These are phyloP conservation scores for Tardiomyces depauwii DNA, from an alignment of 1,139 yeast species.

Conservation along the genomic window DNA sequence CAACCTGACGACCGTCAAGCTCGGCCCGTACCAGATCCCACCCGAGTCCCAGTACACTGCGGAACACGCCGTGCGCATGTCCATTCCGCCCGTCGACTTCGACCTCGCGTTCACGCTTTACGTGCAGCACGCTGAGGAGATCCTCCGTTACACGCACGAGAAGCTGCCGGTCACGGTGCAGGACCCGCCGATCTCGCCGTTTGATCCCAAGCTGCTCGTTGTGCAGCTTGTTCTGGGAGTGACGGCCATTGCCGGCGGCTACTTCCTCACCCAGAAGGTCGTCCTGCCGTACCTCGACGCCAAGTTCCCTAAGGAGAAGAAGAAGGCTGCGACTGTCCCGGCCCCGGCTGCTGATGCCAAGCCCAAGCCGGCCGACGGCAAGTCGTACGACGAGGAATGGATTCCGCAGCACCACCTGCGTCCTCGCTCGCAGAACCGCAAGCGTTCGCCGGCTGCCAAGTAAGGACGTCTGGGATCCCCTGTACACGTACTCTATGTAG, in stretches of 20 bases:
- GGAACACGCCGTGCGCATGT: conserved; percentile 26
- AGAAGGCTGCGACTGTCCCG: not conserved
- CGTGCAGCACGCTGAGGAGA: conserved; percentile 39
- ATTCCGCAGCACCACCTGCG: conserved; percentile 37
- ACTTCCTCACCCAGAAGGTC: conserved; percentile 35
- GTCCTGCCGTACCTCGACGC: conserved; percentile 33
- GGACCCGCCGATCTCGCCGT: conserved; percentile 59
- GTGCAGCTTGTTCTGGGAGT: conserved; percentile 46
- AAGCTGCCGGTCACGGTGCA: conserved; percentile 36
- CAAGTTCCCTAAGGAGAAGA: conserved; percentile 25
- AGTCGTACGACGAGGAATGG: conserved; percentile 42
- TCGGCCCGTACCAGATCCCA: conserved; percentile 48
- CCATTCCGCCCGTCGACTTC: conserved; percentile 48
- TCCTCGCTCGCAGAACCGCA: not conserved
- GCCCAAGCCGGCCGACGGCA: conserved; percentile 12
- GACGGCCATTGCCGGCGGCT: conserved; percentile 40
- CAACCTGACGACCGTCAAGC: conserved; percentile 52
- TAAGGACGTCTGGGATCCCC: not conserved
- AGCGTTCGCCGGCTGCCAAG: not conserved
- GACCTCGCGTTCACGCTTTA: conserved; percentile 50
- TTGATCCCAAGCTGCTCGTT: conserved; percentile 62
- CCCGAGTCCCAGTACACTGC: conserved; percentile 36
- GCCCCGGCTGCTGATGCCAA: conserved; percentile 26
- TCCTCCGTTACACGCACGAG: conserved; percentile 12
- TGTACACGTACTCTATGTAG: no score